phyloP scores from a whole-genome alignment of 345 rosid species.

The Eucalyptus sp. region DNA sequence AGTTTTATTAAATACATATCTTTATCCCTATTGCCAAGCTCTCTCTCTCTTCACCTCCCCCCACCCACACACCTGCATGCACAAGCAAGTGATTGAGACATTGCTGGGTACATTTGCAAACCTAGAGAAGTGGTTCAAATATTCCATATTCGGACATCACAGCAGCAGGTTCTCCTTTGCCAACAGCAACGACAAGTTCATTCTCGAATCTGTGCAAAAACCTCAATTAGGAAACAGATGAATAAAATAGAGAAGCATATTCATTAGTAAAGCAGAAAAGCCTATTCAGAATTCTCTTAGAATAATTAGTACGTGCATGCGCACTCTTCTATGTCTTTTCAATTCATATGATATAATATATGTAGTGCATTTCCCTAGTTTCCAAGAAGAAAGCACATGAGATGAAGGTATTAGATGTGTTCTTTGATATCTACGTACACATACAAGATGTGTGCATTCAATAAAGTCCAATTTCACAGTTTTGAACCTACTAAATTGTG shows the following conservation, averaged over 20 bases:
- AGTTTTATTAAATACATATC: not conserved
- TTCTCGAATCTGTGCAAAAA: constrained; percentile 40
- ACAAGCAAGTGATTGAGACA: not conserved
- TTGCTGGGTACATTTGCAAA: not conserved
- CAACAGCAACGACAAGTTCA: constrained; percentile 69
- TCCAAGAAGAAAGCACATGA: not conserved
- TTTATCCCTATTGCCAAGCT: not conserved
- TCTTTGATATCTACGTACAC: not conserved
- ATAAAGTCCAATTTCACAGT: not conserved
- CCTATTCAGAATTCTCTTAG: not conserved
- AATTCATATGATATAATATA: not conserved
- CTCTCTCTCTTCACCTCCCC: not conserved
- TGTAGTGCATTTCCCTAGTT: not conserved
- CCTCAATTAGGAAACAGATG: not conserved
- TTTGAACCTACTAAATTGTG: not conserved
- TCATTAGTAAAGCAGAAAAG: not conserved
- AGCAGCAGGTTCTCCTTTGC: constrained; percentile 85
- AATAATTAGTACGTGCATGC: not conserved
- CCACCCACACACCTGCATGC: not conserved
- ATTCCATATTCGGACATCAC: constrained; percentile 81
- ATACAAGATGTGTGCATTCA: not conserved
- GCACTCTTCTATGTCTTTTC: not conserved
- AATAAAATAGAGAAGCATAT: not conserved
- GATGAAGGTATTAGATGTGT: not conserved
- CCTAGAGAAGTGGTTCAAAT: not conserved